Evolutionary conservation across 2,329 filamentous ascomycete genomes (phyloP).

Genomic region (Colletotrichum chrysophilum): DNA sequence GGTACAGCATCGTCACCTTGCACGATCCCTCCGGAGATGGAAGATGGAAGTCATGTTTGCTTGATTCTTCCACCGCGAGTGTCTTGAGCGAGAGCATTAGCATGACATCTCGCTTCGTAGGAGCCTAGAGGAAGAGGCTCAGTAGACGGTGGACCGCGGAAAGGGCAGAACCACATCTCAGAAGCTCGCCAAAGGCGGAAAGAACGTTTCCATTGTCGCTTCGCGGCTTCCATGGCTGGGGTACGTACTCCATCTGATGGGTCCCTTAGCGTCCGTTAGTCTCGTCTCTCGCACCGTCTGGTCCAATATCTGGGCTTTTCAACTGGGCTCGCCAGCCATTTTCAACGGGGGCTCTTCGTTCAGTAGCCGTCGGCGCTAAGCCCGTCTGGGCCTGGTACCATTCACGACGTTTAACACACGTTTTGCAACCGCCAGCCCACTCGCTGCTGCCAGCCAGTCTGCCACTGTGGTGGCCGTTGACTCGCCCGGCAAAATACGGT

Average conservation of each 20-base stretch:
- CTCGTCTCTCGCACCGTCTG: not conserved
- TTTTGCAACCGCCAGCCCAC: constrained; percentile 3
- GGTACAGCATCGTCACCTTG: not conserved
- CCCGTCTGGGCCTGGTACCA: not conserved
- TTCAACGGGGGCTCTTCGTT: not conserved
- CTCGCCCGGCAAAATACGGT: constrained; percentile 22
- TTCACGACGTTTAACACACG: not conserved
- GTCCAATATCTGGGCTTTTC: not conserved
- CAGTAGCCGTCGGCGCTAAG: not conserved
- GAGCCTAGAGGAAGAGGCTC: not conserved
- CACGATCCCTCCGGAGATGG: not conserved
- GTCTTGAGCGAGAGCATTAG: not conserved
- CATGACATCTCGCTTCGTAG: not conserved
- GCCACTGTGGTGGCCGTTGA: not conserved
- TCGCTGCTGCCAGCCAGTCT: too few relatives aligned
- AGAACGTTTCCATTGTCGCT: constrained; percentile 23
- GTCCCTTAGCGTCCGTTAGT: not conserved
- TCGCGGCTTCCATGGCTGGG: constrained; percentile 7
- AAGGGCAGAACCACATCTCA: not conserved
- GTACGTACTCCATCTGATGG: not conserved
- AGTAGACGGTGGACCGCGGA: not conserved
- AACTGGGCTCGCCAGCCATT: not conserved
- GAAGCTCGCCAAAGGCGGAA: constrained; percentile 17
- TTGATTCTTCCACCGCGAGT: not conserved
- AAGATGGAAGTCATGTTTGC: not conserved